phyloP scores from a whole-genome alignment of 2,329 filamentous ascomycete genomes.

The Curvularia eragrostidis region DNA sequence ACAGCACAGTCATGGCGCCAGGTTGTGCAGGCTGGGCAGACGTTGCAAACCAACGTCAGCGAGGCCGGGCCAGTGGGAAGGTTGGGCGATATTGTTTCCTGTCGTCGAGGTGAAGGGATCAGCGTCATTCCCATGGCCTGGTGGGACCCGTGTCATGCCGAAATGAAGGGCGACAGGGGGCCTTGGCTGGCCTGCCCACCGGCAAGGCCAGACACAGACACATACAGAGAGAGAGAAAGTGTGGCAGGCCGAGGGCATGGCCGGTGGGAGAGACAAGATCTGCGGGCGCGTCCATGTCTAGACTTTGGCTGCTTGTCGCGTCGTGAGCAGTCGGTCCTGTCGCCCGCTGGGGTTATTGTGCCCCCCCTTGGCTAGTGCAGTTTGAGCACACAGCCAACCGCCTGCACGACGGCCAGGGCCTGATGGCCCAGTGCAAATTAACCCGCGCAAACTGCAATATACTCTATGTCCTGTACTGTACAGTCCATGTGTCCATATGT shows the following conservation, averaged over 20 bases:
- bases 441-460: slow-evolving; percentile 12
- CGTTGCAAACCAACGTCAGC: background rate
- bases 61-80: too few species aligned
- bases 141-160: slow-evolving; percentile 22
- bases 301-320: slow-evolving; percentile 1
- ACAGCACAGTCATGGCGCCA: slow-evolving; percentile 21
- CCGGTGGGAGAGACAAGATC: background rate
- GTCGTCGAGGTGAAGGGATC: slow-evolving; percentile 18
- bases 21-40: slow-evolving; percentile 6
- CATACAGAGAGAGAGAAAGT: too few species aligned
- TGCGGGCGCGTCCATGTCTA: background rate
- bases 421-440: slow-evolving; percentile 27
- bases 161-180: slow-evolving; percentile 25
- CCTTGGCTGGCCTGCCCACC: slow-evolving; percentile 23
- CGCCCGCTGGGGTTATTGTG: slow-evolving; percentile 4
- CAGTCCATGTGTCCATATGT: too few species aligned
- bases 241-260: background rate
- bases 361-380: slow-evolving; percentile 22
- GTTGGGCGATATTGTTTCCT: slow-evolving; percentile 10
- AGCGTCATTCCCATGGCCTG: slow-evolving; percentile 7
- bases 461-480: too few species aligned
- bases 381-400: slow-evolving; percentile 30
- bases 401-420: slow-evolving; percentile 27
- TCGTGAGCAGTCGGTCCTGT: slow-evolving; percentile 1
- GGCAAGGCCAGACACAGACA: too few species aligned